Evolutionary conservation across 768 basidiomycete species (phyloP), one percentile per base, ranked within the genome.

Genomic region (Leccinum subgranulosum): DNA sequence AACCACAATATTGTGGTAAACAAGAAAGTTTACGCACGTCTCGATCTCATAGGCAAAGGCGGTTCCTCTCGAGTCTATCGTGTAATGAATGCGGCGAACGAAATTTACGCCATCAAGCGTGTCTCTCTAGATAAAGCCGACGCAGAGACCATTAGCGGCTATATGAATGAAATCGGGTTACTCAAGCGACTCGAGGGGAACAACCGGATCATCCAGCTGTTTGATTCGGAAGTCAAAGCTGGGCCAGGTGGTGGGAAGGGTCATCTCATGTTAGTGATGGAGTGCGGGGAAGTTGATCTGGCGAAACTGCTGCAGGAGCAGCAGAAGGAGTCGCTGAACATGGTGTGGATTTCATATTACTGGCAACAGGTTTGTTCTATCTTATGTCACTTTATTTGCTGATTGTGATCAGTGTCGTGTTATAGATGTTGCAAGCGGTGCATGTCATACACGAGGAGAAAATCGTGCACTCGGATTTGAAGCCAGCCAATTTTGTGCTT

Each of bases 391-490:
- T 36, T 39, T 8, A 31, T 29, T 21, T 51, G 7, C 15, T 46
- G 19, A 23, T 46, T n/a, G 25, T 51, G 31, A 64, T 49, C 33
- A 50, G 25, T 27, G 21, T 15, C 8, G 49, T 23, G 7, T 19
- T 17, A 28, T 67, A 98, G 95, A 99, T 99, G 94, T 76, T 99
- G 50, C 88, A 97, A 79, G 95, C 95, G 1, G 96, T 99, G n/a
- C 91, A 97, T 57, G 88, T 98, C 55, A 96, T 98, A 53, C 96
- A 99, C 67, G 92, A 96, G 61, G 94, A 97, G 75, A 96, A 96
- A 74, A 97, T 99, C 60, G 96, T 99, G 3, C 96, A 99, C 74
- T 96, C 95, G 19, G 96, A 99, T 73, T 80, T 98, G 55, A 99
- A 99, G 71, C 96, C 96, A 6, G 96, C 97, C 4, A 99, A 99